A percentile compares a stretch with the other conserved stretches of the same genome.
These are phyloP conservation scores for Neurospora sp. DNA, from an alignment of 495 filamentous ascomycete genomes.

Conservation along the genomic window DNA sequence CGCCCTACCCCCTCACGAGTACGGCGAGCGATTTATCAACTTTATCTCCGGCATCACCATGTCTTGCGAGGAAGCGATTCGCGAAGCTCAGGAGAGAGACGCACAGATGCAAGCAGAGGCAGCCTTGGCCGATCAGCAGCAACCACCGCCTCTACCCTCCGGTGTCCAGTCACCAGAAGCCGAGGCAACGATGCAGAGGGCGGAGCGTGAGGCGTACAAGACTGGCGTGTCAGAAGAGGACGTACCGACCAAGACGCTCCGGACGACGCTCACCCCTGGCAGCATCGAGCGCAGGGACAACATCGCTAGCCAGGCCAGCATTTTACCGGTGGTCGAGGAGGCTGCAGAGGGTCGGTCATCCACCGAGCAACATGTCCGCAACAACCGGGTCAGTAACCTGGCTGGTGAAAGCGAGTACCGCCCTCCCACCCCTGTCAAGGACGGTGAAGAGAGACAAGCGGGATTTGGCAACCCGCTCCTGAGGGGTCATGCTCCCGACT, in stretches of 20 bases:
- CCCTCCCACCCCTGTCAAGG: slow-evolving; percentile 30
- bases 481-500: slow-evolving; percentile 26
- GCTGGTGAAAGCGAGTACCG: slow-evolving; percentile 31
- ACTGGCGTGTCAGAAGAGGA: slow-evolving; percentile 39
- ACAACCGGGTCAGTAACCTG: slow-evolving; percentile 31
- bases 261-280: slow-evolving; percentile 37
- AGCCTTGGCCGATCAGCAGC: slow-evolving; percentile 22
- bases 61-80: slow-evolving; percentile 70
- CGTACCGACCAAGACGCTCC: slow-evolving; percentile 35
- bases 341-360: slow-evolving; percentile 70
- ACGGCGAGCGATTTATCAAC: slow-evolving; percentile 87
- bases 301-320: slow-evolving; percentile 45
- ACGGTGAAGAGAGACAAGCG: slow-evolving; percentile 28
- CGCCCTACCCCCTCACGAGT: slow-evolving; percentile 81
- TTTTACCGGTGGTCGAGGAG: slow-evolving; percentile 90
- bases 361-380: slow-evolving; percentile 35
- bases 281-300: slow-evolving; percentile 45
- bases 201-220: slow-evolving; percentile 24
- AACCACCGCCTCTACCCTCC: slow-evolving; percentile 35
- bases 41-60: slow-evolving; percentile 89
- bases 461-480: slow-evolving; percentile 34
- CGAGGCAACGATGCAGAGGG: slow-evolving; percentile 23
- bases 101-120: slow-evolving; percentile 31
- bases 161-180: slow-evolving; percentile 37
- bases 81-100: slow-evolving; percentile 45